Base-by-base conservation (phyloP, 345 rosid species). In the Hirschfeldia incana region DNA sequence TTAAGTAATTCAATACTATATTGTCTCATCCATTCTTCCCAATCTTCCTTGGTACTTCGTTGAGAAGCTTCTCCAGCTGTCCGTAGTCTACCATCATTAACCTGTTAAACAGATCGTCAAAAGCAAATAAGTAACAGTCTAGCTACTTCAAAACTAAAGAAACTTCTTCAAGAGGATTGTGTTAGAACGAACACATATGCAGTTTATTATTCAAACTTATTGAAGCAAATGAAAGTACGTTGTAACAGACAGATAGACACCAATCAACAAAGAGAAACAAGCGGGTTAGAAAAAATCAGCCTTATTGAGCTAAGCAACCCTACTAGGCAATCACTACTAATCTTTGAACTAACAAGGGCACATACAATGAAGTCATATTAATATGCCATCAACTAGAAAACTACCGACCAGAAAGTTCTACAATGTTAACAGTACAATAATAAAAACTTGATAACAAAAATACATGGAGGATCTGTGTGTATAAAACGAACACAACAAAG, bases 1-100 rank as follows among this genome's bases (percentile, higher is more conserved):
- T 93, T 95, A 32, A 95, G 85, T 75, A 93, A 91, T 83, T 95
- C 98, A 85, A 95, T 95, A 85, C 99, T 95, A 80, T 93, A 93
- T 88, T 95, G 99, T 86, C 99, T 86, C 99, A 95, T 95, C 99
- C 99, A 95, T 79, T 95, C 99, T 66, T 96, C 96, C 99, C 99
- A 95, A 75, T 95, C 99, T 88, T 95, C 99, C 85, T 88, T 93
- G 55, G 99, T 95, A 78, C 98, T 93, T 68, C 99, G 97, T 68
- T 95, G 98, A 82, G 99, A 95, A 84, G 99, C 99, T 83, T 95
- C 99, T 69, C 99, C 98, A 74, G 99, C 99, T 63, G 93, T 87
- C 71, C 94, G 93, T 74, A 95, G 84, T 58, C 91, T 89, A 67
- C 87, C 90, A 84, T 90, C 97, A 88, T 95, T 95, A 53, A 91